Evolutionary conservation across 257 asterid species (phyloP).

Genomic region (Gentiana dahurica): DNA sequence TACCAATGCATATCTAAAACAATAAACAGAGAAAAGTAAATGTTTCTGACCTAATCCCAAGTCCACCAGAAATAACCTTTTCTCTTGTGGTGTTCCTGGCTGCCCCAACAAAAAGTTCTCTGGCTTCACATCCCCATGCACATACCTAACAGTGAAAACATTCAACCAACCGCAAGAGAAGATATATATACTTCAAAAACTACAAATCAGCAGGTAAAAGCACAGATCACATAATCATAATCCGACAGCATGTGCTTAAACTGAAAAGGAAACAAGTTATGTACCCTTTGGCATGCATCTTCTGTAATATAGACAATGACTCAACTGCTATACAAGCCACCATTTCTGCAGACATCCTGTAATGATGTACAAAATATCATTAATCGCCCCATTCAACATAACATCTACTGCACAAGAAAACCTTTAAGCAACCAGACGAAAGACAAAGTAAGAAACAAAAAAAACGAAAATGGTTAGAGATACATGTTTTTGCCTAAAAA

Average conservation of each 20-base stretch:
- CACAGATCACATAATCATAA: neutral
- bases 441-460: neutral
- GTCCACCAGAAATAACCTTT: slow-evolving; percentile 45
- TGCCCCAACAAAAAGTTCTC: slow-evolving; percentile 43
- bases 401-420: neutral
- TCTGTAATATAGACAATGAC: slow-evolving; percentile 36
- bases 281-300: slow-evolving; percentile 38
- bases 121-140: slow-evolving; percentile 47
- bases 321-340: slow-evolving; percentile 42
- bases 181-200: neutral
- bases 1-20: neutral
- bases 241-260: neutral
- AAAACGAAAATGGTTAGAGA: no score
- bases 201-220: no score
- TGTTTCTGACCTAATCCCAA: slow-evolving; percentile 32
- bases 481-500: neutral
- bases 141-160: slow-evolving; percentile 17
- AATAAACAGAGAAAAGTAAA: neutral
- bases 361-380: slow-evolving; percentile 4
- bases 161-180: slow-evolving; percentile 2
- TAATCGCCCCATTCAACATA: neutral
- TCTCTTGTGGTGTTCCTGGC: slow-evolving; percentile 35
- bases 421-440: neutral
- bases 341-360: slow-evolving; percentile 42
- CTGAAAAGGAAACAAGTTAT: neutral